Evolutionary conservation across 169 alveolate genomes (phyloP).

Genomic region (Plasmodium gonderi): DNA sequence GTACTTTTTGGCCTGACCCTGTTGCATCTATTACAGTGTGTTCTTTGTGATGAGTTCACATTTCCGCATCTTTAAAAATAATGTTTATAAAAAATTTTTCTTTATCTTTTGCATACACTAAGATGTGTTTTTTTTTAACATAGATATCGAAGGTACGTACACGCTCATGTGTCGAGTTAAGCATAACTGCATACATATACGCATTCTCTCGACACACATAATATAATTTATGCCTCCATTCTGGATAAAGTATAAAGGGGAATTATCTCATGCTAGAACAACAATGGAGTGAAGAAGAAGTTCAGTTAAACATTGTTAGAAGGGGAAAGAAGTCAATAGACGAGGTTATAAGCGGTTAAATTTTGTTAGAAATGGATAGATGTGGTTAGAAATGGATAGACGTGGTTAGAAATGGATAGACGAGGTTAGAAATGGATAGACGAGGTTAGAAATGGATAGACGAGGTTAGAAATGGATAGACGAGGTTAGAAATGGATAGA

Average conservation of each 20-base stretch:
- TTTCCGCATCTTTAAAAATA: constrained; percentile 81
- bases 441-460: no score
- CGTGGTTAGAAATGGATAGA: background rate
- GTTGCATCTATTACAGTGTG: constrained; percentile 85
- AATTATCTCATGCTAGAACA: no score
- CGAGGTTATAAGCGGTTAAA: no score
- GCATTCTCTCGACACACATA: background rate
- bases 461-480: no score
- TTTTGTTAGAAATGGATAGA: no score
- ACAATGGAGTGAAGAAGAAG: no score
- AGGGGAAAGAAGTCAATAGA: no score
- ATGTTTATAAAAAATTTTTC: constrained; percentile 3
- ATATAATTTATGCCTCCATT: background rate
- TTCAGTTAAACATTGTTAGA: no score
- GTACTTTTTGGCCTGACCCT: constrained; percentile 77
- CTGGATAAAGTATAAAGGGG: background rate
- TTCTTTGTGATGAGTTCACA: constrained; percentile 85
- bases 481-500: background rate
- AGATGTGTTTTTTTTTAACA: background rate
- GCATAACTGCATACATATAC: background rate
- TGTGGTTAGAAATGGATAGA: background rate
- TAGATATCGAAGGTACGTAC: background rate
- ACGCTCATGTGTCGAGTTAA: no score
- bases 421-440: no score
- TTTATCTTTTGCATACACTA: background rate